A percentile compares a stretch with the other conserved stretches of the same genome.
These are phyloP conservation scores for Leccinum subgranulosum DNA, from an alignment of 768 basidiomycete genomes.

Conservation along the genomic window DNA sequence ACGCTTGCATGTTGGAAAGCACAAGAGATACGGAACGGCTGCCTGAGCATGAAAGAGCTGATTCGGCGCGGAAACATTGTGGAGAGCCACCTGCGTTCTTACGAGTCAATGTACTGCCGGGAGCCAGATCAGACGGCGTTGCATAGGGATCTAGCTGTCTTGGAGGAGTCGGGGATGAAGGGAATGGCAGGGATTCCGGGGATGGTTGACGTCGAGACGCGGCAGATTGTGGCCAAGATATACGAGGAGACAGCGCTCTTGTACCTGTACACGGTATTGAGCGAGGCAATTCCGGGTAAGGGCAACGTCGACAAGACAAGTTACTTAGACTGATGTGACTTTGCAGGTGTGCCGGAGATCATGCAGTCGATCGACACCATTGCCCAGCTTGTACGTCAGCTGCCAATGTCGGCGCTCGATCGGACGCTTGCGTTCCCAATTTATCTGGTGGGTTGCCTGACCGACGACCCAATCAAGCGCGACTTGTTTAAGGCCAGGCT, in stretches of 20 bases:
- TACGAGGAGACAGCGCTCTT: constrained; percentile 65
- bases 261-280: constrained; percentile 70
- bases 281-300: constrained; percentile 65
- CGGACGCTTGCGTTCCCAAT: constrained; percentile 70
- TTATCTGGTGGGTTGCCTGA: constrained; percentile 70
- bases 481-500: constrained; percentile 59
- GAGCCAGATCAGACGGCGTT: constrained; percentile 35
- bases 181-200: constrained; percentile 30
- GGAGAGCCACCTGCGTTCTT: constrained; percentile 59
- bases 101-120: constrained; percentile 29
- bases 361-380: constrained; percentile 52
- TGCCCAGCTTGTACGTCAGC: constrained; percentile 48
- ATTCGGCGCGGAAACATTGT: constrained; percentile 69
- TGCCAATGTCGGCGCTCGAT: constrained; percentile 60
- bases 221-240: constrained; percentile 48
- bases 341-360: constrained; percentile 70
- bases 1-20: constrained; percentile 73
- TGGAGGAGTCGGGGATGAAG: constrained; percentile 16
- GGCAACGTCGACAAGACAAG: constrained; percentile 16
- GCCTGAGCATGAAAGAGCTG: constrained; percentile 71
- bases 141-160: constrained; percentile 38
- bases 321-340: constrained; percentile 1
- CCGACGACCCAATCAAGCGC: constrained; percentile 56
- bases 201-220: constrained; percentile 39
- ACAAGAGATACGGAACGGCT: constrained; percentile 57